Evolutionary conservation across 345 rosid genomes (phyloP), one percentile per base, ranked within the genome.

Genomic region (Trapa incisa): DNA sequence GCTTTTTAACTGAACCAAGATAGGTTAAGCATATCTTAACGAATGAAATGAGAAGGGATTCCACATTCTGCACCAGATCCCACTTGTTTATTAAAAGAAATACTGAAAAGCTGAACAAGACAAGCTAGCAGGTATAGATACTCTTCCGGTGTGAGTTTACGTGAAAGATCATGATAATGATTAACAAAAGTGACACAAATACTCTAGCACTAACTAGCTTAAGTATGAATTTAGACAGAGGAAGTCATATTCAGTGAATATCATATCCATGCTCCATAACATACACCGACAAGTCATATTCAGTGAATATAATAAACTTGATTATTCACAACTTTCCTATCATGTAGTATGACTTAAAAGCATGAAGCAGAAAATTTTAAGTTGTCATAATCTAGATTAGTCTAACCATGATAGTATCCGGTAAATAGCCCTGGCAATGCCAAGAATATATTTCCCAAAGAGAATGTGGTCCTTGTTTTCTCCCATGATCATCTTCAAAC

Each of bases 401-500:
- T 42, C 66, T 10, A n/a, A 91, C 99, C 89, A 75, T 78, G 32
- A 81, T 69, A 17, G 92, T 75, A 81, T 83, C 90, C 36, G 58
- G 72, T 48, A 91, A 75, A 78, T 86, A 81, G 53, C 96, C 89
- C 76, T 71, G 47, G 65, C 48, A 76, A 73, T 81, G 83, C 93
- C 92, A 89, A 68, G 89, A 80, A 81, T 64, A 81, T 56, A 95
- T 80, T 71, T 91, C 89, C 61, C 43, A 38, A 65, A 95, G 80
- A 65, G 86, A 79, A 82, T 89, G 87, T 1, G 96, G 96, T 66
- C 97, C 99, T 71, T 83, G 94, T 74, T 83, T 83, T 68, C 61
- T 84, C 66, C 94, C 89, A 67, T 79, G 79, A 60, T 68, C 79
- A 74, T 86, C 96, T 77, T 91, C 88, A 79, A 83, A 75, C 73